Percentiles rank a stretch among this genome's conserved stretches.
Evolutionary conservation across 2,329 filamentous ascomycete genomes (phyloP).

Genomic region (Orbilia ellipsospora): DNA sequence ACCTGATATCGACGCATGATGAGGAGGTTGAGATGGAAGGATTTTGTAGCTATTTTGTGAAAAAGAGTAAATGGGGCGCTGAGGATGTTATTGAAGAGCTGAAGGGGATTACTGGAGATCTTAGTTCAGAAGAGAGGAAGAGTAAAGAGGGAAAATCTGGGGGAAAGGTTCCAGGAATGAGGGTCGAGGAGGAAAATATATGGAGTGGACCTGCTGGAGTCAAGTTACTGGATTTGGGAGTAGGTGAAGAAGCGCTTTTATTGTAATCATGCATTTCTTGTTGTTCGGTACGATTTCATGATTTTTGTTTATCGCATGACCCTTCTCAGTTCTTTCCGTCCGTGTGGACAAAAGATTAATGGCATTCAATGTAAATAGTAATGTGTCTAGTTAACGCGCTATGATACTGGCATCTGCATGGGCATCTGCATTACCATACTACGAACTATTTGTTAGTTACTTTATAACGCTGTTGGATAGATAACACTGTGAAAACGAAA

Average conservation of each 20-base stretch:
- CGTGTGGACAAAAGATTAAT: too few species aligned
- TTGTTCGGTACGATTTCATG: background rate
- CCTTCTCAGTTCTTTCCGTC: background rate
- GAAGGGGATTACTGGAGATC: slow-evolving; percentile 26
- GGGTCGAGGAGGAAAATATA: slow-evolving; percentile 18
- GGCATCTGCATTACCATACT: too few species aligned
- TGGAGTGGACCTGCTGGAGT: slow-evolving; percentile 44
- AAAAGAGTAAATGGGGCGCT: slow-evolving; percentile 37
- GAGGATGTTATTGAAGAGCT: slow-evolving; percentile 33
- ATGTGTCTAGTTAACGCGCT: too few species aligned
- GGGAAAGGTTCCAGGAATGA: background rate
- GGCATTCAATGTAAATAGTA: too few species aligned
- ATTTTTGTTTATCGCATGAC: background rate
- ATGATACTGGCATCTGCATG: too few species aligned
- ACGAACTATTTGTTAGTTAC: too few species aligned
- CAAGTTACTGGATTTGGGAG: slow-evolving; percentile 40
- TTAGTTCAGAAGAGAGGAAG: background rate
- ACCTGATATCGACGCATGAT: slow-evolving; percentile 46
- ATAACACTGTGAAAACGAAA: too few species aligned
- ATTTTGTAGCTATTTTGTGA: slow-evolving; percentile 51
- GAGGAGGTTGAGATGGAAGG: slow-evolving; percentile 51
- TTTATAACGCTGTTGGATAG: too few species aligned
- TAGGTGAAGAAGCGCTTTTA: slow-evolving; percentile 30
- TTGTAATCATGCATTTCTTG: background rate
- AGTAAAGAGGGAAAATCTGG: background rate